Base-by-base conservation (phyloP, 345 rosid species). In the Odontarrhena argentea region DNA sequence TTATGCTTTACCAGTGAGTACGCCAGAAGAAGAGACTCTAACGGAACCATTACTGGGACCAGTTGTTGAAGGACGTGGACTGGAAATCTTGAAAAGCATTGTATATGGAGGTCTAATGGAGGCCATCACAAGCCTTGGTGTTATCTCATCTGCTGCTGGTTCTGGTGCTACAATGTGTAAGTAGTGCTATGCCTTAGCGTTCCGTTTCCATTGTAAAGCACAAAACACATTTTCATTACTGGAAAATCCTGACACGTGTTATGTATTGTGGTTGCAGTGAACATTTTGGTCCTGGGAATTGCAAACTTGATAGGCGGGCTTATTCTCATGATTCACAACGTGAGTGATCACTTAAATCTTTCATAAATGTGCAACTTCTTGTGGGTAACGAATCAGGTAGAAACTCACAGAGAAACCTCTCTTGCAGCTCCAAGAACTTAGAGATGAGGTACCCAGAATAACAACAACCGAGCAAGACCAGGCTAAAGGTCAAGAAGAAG, bases 71-170 rank as follows among this genome's bases (percentile, higher is more conserved):
- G 70, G 81, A 48, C 69, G n/a, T 44, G 74, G 69, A 51, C 38
- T 73, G 70, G 98, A 90, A 48, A 74, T 90, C 52, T 41, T 88
- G 61, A 93, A 90, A 80, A 83, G 98, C 80, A 84, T 93, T 22
- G 88, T 88, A 0, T 93, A 86, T 11, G 98, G 98, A 59, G 98
- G 98, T 73, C 74, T 93, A 56, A 25, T 80, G 26, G 96, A 93
- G 83, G 80, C 84, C 54, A 81, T 88, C 65, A 77, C 98, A 65
- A 85, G 97, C 74, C 81, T 88, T 10, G 85, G 85, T 43, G 82
- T 93, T 45, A 90, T 93, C 42, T 80, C 92, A 34, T 93, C 98
- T 74, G 96, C 98, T 4, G 97, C 89, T 6, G 94, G 89, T 65
- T 82, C 88, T 46, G 89, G 90, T 70, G 86, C 91, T 25, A 22